Conservation (phyloP, 2,329 filamentous ascomycete species). For the Akanthomyces uredinophilus region DNA sequence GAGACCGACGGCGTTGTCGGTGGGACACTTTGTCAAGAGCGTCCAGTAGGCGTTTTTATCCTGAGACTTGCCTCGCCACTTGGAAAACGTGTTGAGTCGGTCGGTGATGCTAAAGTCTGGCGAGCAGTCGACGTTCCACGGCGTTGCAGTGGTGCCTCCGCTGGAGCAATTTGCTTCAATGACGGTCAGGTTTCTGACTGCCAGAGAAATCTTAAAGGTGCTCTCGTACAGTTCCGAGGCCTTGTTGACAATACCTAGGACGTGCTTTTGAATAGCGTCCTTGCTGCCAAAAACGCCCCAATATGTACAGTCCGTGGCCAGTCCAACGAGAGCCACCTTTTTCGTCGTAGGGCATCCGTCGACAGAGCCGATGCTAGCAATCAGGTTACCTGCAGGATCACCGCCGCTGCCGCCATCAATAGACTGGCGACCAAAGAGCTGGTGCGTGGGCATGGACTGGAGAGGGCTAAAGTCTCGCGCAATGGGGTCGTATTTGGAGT, state of each 20-base stretch:
- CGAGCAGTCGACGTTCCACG: constrained; percentile 80
- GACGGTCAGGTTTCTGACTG: constrained; percentile 79
- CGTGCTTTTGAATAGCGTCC: constrained; percentile 59
- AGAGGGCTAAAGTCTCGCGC: constrained; percentile 46
- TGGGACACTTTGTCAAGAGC: constrained; percentile 74
- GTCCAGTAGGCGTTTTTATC: constrained; percentile 95
- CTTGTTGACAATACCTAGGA: constrained; percentile 78
- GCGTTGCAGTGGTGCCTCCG: constrained; percentile 58
- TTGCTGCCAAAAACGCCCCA: constrained; percentile 64
- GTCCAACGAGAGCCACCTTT: constrained; percentile 84
- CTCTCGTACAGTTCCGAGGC: constrained; percentile 85
- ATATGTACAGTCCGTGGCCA: constrained; percentile 92
- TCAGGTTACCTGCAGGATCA: constrained; percentile 68
- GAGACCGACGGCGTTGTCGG: constrained; percentile 78
- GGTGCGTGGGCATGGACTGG: constrained; percentile 55
- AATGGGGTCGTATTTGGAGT: constrained; percentile 67
- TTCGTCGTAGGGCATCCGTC: constrained; percentile 84
- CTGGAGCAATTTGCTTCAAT: constrained; percentile 70
- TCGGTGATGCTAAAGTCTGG: constrained; percentile 60
- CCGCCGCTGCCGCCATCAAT: constrained; percentile 71
- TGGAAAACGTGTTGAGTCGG: constrained; percentile 81
- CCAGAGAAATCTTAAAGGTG: constrained; percentile 92
- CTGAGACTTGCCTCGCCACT: constrained; percentile 72
- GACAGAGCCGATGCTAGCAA: constrained; percentile 72
- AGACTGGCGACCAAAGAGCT: constrained; percentile 68